Percentiles rank a stretch among this genome's conserved stretches.
Conservation (phyloP, 31 red algal species). For the Bonnemaisonia californica region DNA sequence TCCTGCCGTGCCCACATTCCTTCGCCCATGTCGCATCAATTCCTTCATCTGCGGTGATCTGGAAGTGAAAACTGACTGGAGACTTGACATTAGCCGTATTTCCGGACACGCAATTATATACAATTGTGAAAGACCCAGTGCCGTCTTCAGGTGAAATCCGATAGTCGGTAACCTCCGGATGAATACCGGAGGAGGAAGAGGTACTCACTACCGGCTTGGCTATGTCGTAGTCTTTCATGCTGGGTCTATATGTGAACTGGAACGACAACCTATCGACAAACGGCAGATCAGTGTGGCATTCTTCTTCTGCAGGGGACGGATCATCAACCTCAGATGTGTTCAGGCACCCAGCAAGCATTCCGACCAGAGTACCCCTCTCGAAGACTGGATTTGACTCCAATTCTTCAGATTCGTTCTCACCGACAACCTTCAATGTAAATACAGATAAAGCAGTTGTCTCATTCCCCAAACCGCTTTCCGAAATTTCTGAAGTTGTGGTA, state of each 20-base stretch:
- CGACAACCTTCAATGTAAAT: conserved; percentile 40
- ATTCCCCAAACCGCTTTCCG: not conserved
- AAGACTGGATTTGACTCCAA: conserved; percentile 32
- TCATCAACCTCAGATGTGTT: conserved; percentile 35
- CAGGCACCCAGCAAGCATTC: conserved; percentile 41
- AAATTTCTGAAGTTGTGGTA: not conserved
- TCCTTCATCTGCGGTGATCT: conserved; percentile 32
- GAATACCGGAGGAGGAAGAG: conserved; percentile 27
- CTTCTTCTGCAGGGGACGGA: conserved; percentile 10
- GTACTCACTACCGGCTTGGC: conserved; percentile 35
- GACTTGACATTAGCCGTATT: conserved; percentile 14
- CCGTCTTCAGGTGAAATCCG: conserved; percentile 40
- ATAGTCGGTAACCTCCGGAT: conserved; percentile 36
- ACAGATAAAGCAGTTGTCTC: conserved; percentile 41
- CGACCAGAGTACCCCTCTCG: conserved; percentile 47
- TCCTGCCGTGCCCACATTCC: conserved; percentile 55
- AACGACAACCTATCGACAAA: conserved; percentile 78
- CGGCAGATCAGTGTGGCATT: conserved; percentile 49
- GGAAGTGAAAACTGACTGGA: conserved; percentile 35
- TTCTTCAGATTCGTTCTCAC: conserved; percentile 29
- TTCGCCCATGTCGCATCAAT: conserved; percentile 68
- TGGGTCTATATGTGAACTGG: conserved; percentile 39
- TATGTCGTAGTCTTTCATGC: conserved; percentile 41
- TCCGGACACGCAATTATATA: conserved; percentile 52
- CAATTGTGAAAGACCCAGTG: conserved; percentile 55